These are phyloP conservation scores for Geranium brycei DNA, from an alignment of 345 rosid genomes.

Conservation along the genomic window DNA sequence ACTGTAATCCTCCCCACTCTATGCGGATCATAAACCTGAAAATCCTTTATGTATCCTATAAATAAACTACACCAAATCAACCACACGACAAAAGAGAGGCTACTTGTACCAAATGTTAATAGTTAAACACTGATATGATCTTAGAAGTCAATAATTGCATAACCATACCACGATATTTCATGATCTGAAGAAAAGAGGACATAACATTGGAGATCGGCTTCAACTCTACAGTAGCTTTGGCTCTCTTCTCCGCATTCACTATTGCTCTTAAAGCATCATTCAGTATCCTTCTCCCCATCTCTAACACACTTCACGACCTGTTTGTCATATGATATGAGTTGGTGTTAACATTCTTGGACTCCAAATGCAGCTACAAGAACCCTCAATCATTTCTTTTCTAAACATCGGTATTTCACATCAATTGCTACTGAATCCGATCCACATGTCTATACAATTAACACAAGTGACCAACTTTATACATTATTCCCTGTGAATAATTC, in stretches of 20 bases:
- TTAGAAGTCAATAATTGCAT: no score
- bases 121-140: no score
- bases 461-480: no score
- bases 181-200: conserved; percentile 79
- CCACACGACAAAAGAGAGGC: not conserved
- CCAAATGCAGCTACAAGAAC: no score
- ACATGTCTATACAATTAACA: no score
- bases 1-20: conserved; percentile 80
- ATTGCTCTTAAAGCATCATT: conserved; percentile 75
- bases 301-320: conserved; percentile 1
- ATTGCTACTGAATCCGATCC: no score
- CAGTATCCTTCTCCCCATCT: conserved; percentile 83
- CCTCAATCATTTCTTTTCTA: no score
- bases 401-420: no score
- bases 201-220: conserved; percentile 73
- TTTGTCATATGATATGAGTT: no score
- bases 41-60: conserved; percentile 61
- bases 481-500: no score
- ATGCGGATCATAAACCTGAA: conserved; percentile 64
- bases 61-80: conserved; percentile 6
- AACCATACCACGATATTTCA: conserved; percentile 57
- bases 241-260: conserved; percentile 83
- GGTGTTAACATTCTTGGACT: no score
- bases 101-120: not conserved
- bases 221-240: conserved; percentile 62